Evolutionary conservation across 108 stramenopile species (phyloP).

Genomic region (Thalassiosira profunda): DNA sequence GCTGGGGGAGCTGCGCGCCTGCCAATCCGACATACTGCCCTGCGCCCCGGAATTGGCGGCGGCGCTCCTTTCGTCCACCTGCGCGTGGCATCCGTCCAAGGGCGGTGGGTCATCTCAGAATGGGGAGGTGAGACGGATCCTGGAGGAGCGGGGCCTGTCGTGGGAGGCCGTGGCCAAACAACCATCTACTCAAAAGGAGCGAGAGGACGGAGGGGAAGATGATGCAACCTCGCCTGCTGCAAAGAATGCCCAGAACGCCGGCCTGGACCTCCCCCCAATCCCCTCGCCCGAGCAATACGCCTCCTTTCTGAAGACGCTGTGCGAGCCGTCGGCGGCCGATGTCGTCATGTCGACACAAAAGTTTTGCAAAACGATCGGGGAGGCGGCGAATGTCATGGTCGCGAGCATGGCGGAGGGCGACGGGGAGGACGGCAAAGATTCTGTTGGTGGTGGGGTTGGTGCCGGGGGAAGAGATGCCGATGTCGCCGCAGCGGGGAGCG

Average conservation of each 20-base stretch:
- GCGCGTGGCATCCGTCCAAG: constrained; percentile 2
- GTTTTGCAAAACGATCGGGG: constrained; percentile 48
- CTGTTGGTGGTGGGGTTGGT: background rate
- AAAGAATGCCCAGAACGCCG: background rate
- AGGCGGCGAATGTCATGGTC: constrained; percentile 40
- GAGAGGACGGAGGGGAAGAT: background rate
- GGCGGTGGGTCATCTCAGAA: too few species aligned
- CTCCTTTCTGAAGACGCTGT: constrained; percentile 24
- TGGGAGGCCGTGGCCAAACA: constrained; percentile 33
- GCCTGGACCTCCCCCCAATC: background rate
- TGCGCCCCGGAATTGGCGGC: constrained; percentile 39
- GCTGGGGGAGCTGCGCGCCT: constrained; percentile 30
- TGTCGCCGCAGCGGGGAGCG: background rate
- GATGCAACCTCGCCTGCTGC: background rate
- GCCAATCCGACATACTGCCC: constrained; percentile 12
- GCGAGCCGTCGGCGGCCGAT: constrained; percentile 42
- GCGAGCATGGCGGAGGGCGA: constrained; percentile 15
- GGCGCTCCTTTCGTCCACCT: constrained; percentile 16
- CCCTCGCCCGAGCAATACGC: constrained; percentile 20
- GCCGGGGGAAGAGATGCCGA: background rate
- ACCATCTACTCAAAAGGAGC: background rate
- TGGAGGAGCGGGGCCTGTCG: constrained; percentile 24
- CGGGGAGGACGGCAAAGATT: background rate
- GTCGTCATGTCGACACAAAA: constrained; percentile 42
- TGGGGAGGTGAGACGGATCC: constrained; percentile 7